Base-by-base conservation (phyloP, 805 yeast species). In the Diddensiella transvaalensis region DNA sequence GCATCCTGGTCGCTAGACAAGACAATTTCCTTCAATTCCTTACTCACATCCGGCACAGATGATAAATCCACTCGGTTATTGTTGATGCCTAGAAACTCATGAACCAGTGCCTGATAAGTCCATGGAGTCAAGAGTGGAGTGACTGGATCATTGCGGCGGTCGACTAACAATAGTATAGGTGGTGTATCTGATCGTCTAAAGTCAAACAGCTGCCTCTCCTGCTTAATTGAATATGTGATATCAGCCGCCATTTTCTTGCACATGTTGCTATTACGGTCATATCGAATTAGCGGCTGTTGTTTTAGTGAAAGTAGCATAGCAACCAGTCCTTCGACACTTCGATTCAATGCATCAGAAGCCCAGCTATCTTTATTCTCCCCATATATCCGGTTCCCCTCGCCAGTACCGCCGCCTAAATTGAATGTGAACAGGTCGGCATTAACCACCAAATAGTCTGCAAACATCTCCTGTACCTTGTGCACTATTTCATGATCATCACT, bases 81-180 rank as follows among this genome's bases (percentile, higher is more conserved):
- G 29, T 74, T 70, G 50, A 93, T 86, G 1, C 91, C 96, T 24
- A 93, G 71, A 19, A 89, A 75, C 63, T 95, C 98, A 64, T 91
- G 96, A 15, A 93, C 87, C 98, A 93, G 91, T 1, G 96, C 86
- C 63, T 91, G 98, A 67, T 88, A 93, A 1, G 99, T 90, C 99
- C 99, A 93, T 1, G 98, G 99, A 35, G 84, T 79, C 42, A 93
- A 69, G 24, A 93, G 73, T 1, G 99, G 97, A 0, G 99, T 91
- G 11, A 91, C 73, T 2, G 99, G 97, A 66, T 93, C 99, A 60
- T 80, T 85, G 49, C 82, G 78, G 46, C 99, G 74, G 65, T 93
- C 98, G 42, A 93, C 61, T 1, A 93, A 72, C 10, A 93, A 65
- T 41, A 95, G 67, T 4, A 85, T 60, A 1, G 97, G 95, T 1